Evolutionary conservation across 176 grass and related monocot genomes (phyloP).

Genomic region (Carex parvula): DNA sequence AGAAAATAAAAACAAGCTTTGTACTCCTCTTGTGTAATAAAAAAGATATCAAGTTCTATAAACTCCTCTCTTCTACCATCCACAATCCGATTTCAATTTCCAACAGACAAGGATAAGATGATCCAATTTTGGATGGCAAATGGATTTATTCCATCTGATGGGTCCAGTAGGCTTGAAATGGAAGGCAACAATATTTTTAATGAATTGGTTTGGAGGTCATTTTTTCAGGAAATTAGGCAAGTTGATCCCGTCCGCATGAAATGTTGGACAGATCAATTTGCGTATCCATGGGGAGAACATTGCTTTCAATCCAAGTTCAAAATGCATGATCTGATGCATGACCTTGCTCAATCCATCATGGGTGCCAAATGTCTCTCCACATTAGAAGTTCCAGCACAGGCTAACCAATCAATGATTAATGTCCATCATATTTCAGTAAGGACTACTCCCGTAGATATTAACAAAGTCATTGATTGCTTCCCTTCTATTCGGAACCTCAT

Average conservation of each 20-base stretch:
- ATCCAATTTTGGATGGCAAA: conserved; percentile 31
- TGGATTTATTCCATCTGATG: conserved; percentile 15
- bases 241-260: too few species aligned
- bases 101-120: conserved; percentile 29
- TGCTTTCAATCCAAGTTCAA: not conserved
- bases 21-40: too few species aligned
- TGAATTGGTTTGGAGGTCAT: conserved; percentile 27
- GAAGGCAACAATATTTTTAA: conserved; percentile 12
- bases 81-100: too few species aligned
- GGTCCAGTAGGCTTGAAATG: not conserved
- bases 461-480: not conserved
- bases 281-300: too few species aligned
- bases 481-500: not conserved
- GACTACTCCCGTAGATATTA: not conserved
- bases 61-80: too few species aligned
- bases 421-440: not conserved
- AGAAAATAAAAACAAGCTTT: too few species aligned
- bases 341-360: conserved; percentile 15
- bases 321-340: conserved; percentile 36
- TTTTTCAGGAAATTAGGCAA: not conserved
- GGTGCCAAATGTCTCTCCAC: not conserved
- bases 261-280: too few species aligned
- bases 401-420: not conserved
- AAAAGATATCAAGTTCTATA: too few species aligned
- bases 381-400: not conserved